A percentile compares a stretch with the other conserved stretches of the same genome.
phyloP scores from a whole-genome alignment of 768 basidiomycete genomes.

The Pleurotus tuoliensis region DNA sequence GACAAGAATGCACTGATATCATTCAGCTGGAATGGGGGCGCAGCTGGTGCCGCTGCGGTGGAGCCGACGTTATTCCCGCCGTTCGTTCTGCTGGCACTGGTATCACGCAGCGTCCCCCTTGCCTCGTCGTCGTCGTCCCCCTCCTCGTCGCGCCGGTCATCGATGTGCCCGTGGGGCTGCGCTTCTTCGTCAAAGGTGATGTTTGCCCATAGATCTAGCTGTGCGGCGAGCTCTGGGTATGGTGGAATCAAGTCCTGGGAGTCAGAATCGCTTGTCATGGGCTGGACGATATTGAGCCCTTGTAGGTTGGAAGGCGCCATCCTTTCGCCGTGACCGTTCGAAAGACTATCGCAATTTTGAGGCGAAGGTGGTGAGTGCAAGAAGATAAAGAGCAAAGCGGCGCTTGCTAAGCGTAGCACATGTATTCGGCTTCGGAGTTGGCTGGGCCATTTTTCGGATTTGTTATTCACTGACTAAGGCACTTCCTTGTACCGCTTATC shows the following conservation, averaged over 20 bases:
- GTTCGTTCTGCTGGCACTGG: constrained; percentile 50
- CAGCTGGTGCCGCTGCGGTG: constrained; percentile 13
- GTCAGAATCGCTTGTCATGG: constrained; percentile 37
- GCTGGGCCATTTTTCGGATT: background rate
- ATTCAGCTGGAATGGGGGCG: constrained; percentile 14
- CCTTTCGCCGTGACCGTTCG: constrained; percentile 8
- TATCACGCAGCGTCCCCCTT: constrained; percentile 50
- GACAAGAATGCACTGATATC: constrained; percentile 37
- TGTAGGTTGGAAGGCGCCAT: constrained; percentile 68
- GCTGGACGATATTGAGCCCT: constrained; percentile 77
- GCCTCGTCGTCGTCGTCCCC: constrained; percentile 44
- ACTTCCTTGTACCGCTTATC: no score
- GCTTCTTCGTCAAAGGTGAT: constrained; percentile 56
- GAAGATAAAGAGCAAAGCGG: constrained; percentile 3
- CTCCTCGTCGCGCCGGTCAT: constrained; percentile 30
- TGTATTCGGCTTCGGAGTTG: constrained; percentile 2
- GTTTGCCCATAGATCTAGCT: constrained; percentile 83
- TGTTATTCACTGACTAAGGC: background rate
- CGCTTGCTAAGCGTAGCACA: constrained; percentile 1
- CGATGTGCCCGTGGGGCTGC: background rate
- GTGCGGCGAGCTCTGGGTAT: constrained; percentile 72
- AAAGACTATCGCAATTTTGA: background rate
- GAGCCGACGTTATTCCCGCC: constrained; percentile 26
- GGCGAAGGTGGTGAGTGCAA: constrained; percentile 2
- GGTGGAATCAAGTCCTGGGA: constrained; percentile 61